Percentiles rank a stretch among this genome's conserved stretches.
phyloP scores from a whole-genome alignment of 2,329 filamentous ascomycete genomes.

The Emydomyces testavorans region DNA sequence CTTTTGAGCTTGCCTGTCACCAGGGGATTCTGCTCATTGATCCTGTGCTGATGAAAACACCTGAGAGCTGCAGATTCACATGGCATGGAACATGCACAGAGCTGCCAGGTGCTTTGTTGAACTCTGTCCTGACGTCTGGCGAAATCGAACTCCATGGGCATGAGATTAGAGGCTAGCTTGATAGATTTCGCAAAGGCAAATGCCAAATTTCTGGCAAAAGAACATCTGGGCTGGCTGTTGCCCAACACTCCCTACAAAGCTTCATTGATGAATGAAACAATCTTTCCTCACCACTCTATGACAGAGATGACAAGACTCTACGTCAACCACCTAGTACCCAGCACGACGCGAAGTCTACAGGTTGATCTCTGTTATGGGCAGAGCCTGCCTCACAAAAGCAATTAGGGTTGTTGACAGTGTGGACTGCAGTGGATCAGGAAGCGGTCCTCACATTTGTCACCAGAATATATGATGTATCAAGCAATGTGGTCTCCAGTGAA shows the following conservation, averaged over 20 bases:
- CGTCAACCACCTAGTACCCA: not conserved
- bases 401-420: not conserved
- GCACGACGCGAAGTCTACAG: not conserved
- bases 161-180: not conserved
- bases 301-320: not conserved
- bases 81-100: not conserved
- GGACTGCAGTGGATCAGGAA: not conserved
- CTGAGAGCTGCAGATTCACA: not conserved
- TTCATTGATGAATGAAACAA: slow-evolving; percentile 2
- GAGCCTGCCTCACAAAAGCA: not conserved
- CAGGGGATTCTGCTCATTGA: not conserved
- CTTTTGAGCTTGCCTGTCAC: not conserved
- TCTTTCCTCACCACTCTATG: not conserved
- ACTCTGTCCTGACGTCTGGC: not conserved
- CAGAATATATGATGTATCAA: not conserved
- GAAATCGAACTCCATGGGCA: not conserved
- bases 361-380: too few relatives aligned
- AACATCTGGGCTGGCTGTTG: not conserved
- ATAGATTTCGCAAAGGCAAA: not conserved
- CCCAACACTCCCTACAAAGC: not conserved
- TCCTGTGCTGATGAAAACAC: not conserved
- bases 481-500: not conserved
- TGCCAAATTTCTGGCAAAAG: not conserved
- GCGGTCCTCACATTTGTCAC: not conserved
- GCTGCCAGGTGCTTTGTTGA: not conserved